phyloP scores from a whole-genome alignment of 1,284 basidiomycete genomes.

The Fistulinella staudtii region DNA sequence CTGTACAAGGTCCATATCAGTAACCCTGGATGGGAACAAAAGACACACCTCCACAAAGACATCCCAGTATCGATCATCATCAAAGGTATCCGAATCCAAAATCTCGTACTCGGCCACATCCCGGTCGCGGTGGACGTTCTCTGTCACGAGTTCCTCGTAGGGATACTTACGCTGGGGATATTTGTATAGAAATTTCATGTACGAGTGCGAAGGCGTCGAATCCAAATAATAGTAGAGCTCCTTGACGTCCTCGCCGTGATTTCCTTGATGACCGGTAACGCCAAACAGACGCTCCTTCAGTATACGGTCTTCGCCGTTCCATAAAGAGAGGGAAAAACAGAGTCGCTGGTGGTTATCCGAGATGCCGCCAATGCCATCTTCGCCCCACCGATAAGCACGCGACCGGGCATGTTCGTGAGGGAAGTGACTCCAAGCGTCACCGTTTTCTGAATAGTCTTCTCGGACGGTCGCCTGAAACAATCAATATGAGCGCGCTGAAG shows the following conservation, averaged over 20 bases:
- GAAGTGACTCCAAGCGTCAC: conserved; percentile 97
- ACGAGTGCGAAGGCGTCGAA: conserved; percentile 96
- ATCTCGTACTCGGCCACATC: conserved; percentile 93
- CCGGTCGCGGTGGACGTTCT: conserved; percentile 79
- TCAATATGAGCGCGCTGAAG: conserved; percentile 6
- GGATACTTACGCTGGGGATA: conserved; percentile 92
- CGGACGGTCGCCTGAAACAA: conserved; percentile 83
- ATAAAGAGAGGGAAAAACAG: conserved; percentile 87
- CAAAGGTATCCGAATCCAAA: conserved; percentile 88
- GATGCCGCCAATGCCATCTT: conserved; percentile 95
- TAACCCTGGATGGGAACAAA: neutral
- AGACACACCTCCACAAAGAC: conserved; percentile 84
- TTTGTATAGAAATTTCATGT: conserved; percentile 99
- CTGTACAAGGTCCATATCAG: conserved; percentile 38
- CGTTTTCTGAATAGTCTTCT: conserved; percentile 95
- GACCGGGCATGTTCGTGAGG: conserved; percentile 94
- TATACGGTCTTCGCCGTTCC: conserved; percentile 94
- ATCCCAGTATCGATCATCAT: conserved; percentile 96
- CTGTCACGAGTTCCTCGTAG: conserved; percentile 88
- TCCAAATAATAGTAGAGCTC: conserved; percentile 98
- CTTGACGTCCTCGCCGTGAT: conserved; percentile 99
- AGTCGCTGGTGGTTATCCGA: conserved; percentile 95
- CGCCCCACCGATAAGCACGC: conserved; percentile 96
- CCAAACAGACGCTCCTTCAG: conserved; percentile 96
- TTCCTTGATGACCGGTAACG: conserved; percentile 93